Conservation (phyloP, 495 filamentous ascomycete genomes). For the Talaromyces nanjingensis region DNA sequence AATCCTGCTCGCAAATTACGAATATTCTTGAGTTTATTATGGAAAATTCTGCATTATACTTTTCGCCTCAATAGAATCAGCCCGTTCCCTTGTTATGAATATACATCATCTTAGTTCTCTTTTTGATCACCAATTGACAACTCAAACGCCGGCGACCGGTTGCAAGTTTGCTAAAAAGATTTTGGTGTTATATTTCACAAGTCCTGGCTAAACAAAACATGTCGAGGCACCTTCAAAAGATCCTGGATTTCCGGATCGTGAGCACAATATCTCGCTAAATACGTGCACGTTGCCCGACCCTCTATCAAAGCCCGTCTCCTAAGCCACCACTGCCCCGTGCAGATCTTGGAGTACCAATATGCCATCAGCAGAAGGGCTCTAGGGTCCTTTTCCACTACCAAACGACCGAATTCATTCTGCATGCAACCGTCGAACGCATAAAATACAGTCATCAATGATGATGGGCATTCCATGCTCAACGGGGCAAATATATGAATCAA, state of each 20-base stretch:
- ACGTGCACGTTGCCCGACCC: constrained; percentile 32
- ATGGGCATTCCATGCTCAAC: background rate
- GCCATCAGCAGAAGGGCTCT: constrained; percentile 30
- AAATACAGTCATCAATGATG: constrained; percentile 1
- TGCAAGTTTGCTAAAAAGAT: background rate
- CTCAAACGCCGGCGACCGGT: background rate
- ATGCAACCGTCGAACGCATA: constrained; percentile 17
- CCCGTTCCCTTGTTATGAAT: too few species aligned
- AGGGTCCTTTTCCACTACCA: constrained; percentile 26
- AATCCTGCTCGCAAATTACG: too few species aligned
- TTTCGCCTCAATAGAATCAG: too few species aligned
- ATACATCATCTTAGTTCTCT: too few species aligned
- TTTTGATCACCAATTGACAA: too few species aligned
- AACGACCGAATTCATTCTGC: constrained; percentile 12
- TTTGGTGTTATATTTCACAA: background rate
- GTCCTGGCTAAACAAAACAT: background rate
- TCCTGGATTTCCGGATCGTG: background rate
- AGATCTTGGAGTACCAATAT: constrained; percentile 30
- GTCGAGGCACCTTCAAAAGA: background rate
- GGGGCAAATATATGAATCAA: background rate
- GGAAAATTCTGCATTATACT: too few species aligned
- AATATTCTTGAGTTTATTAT: too few species aligned
- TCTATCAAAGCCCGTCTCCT: constrained; percentile 25
- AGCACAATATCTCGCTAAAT: constrained; percentile 17
- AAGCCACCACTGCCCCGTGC: constrained; percentile 26